A percentile compares a stretch with the other conserved stretches of the same genome.
Evolutionary conservation across 192 early-diverging fungal species (phyloP).

Genomic region (Dispira parvispora): DNA sequence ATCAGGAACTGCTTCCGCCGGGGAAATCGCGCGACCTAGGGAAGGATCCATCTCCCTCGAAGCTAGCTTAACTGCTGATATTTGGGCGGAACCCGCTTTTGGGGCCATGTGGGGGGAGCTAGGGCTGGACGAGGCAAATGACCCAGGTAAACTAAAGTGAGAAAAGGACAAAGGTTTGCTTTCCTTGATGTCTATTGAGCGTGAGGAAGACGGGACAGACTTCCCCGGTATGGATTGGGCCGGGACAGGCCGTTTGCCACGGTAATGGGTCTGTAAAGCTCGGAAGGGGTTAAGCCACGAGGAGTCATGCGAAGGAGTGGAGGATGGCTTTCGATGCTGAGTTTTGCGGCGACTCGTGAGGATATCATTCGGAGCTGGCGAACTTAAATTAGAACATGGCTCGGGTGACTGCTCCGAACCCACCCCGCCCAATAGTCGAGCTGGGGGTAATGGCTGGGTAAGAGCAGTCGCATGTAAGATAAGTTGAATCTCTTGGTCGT

Average conservation of each 20-base stretch:
- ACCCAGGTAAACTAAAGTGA: too few relatives aligned
- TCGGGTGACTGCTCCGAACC: background rate
- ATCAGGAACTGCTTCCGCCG: background rate
- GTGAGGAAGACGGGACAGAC: too few relatives aligned
- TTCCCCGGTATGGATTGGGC: too few relatives aligned
- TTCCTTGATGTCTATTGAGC: too few relatives aligned
- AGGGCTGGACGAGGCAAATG: too few relatives aligned
- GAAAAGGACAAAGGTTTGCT: too few relatives aligned
- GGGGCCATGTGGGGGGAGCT: too few relatives aligned
- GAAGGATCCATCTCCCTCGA: background rate
- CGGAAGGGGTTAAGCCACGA: background rate
- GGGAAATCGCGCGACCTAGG: constrained; percentile 2
- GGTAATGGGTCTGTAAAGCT: too few relatives aligned
- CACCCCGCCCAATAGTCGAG: background rate
- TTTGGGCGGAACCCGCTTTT: too few relatives aligned
- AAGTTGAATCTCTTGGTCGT: background rate
- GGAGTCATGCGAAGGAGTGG: background rate
- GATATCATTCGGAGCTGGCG: background rate
- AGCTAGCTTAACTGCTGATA: too few relatives aligned
- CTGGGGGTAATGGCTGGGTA: background rate
- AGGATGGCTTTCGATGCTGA: background rate
- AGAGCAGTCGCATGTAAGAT: background rate
- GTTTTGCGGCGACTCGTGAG: background rate
- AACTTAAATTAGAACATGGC: background rate
- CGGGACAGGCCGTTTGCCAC: too few relatives aligned